Conservation (phyloP, 1,284 basidiomycete genomes). For the Cutaneotrichosporon sp. region DNA sequence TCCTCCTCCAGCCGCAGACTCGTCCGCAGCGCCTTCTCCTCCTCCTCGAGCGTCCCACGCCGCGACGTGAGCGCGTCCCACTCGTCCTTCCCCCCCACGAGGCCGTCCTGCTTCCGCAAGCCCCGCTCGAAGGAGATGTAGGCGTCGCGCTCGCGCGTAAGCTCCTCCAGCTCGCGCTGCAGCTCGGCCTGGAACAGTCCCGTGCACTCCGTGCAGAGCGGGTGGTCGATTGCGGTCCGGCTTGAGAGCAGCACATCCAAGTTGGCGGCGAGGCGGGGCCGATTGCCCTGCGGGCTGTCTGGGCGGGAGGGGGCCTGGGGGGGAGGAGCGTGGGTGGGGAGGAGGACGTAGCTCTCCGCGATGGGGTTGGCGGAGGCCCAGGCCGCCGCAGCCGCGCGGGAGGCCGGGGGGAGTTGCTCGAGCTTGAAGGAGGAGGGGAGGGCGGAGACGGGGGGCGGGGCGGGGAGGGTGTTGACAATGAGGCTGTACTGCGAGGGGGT, state of each 20-base stretch:
- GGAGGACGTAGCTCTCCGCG: constrained; percentile 83
- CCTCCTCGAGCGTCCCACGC: constrained; percentile 62
- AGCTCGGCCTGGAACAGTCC: constrained; percentile 75
- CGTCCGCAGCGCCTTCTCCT: constrained; percentile 60
- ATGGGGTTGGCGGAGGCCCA: constrained; percentile 59
- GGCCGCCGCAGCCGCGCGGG: constrained; percentile 38
- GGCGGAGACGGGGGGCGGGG: constrained; percentile 28
- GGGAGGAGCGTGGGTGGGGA: constrained; percentile 62
- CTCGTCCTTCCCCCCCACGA: constrained; percentile 48
- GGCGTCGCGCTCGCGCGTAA: constrained; percentile 86
- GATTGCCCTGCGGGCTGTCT: constrained; percentile 10
- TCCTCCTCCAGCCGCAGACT: constrained; percentile 60
- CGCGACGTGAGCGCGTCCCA: constrained; percentile 62
- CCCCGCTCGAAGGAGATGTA: constrained; percentile 91
- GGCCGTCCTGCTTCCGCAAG: constrained; percentile 58
- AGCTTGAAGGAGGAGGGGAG: constrained; percentile 61
- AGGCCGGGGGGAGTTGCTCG: constrained; percentile 61
- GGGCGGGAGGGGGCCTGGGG: constrained; percentile 17
- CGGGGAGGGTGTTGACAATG: constrained; percentile 69
- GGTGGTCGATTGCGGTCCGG: constrained; percentile 85
- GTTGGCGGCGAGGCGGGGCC: constrained; percentile 32
- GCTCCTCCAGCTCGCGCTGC: constrained; percentile 81
- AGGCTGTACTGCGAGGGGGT: constrained; percentile 82
- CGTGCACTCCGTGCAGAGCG: constrained; percentile 92
- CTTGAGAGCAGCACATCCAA: constrained; percentile 78